Conservation (phyloP, 495 filamentous ascomycete species). For the Astrothelium macrocarpum region DNA sequence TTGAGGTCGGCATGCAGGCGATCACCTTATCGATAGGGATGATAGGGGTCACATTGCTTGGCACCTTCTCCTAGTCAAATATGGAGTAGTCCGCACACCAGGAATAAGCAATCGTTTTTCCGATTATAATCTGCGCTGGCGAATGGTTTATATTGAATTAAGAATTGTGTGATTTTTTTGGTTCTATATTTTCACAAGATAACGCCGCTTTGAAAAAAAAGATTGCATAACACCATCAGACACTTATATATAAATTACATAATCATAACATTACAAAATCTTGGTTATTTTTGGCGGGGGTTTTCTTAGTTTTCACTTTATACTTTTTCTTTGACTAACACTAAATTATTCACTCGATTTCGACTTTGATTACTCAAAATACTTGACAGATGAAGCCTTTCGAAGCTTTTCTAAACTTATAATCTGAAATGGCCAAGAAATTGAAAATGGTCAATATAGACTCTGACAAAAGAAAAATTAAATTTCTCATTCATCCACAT, state of each 20-base stretch:
- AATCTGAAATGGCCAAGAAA: background rate
- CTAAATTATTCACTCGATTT: no score
- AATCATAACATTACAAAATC: no score
- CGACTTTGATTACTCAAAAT: conserved; percentile 52
- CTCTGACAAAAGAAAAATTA: background rate
- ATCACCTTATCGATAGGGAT: background rate
- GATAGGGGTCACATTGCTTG: background rate
- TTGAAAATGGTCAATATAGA: background rate
- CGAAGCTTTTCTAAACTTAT: conserved; percentile 29
- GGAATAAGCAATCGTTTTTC: conserved; percentile 32
- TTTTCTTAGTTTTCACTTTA: no score
- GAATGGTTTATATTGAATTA: no score
- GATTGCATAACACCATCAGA: no score
- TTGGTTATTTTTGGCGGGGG: no score
- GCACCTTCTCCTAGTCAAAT: background rate
- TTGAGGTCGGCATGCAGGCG: background rate
- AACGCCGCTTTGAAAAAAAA: no score
- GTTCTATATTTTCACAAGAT: no score
- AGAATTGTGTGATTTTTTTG: no score
- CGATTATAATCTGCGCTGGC: conserved; percentile 41
- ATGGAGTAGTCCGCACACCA: background rate
- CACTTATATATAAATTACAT: no score
- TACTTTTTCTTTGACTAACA: no score
- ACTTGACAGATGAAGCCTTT: conserved; percentile 44
- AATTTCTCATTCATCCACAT: background rate